A percentile compares a stretch with the other conserved stretches of the same genome.
Conservation (phyloP, 2,329 filamentous ascomycete genomes). For the Talaromyces sp. region DNA sequence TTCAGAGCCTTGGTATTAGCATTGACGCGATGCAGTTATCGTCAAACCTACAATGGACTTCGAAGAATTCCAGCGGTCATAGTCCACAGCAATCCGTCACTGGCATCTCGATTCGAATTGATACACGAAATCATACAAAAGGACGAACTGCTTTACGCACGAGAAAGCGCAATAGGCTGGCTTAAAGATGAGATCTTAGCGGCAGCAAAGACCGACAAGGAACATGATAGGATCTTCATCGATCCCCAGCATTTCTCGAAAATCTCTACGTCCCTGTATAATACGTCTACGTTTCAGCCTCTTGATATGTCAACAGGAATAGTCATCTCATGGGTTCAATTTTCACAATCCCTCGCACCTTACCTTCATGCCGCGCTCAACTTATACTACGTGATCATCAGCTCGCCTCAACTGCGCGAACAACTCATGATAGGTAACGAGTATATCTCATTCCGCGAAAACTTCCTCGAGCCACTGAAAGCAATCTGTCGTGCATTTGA, state of each 20-base stretch:
- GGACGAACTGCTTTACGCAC: constrained; percentile 52
- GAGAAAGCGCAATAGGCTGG: constrained; percentile 58
- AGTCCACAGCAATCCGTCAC: constrained; percentile 53
- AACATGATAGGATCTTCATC: constrained; percentile 30
- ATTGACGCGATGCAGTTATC: constrained; percentile 36
- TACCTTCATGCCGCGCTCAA: constrained; percentile 56
- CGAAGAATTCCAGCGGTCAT: constrained; percentile 34
- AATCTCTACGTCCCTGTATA: constrained; percentile 52
- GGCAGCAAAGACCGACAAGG: constrained; percentile 25
- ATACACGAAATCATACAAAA: constrained; percentile 55
- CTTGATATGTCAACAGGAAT: constrained; percentile 34
- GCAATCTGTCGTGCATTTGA: constrained; percentile 32
- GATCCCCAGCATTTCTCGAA: constrained; percentile 36
- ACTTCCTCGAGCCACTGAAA: constrained; percentile 34
- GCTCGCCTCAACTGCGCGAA: constrained; percentile 47
- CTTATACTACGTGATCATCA: constrained; percentile 56
- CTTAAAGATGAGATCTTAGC: constrained; percentile 57
- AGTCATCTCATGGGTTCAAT: constrained; percentile 46
- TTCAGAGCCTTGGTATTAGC: constrained; percentile 53
- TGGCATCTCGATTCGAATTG: constrained; percentile 50
- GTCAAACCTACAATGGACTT: constrained; percentile 36
- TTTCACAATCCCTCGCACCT: constrained; percentile 44
- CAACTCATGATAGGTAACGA: constrained; percentile 45
- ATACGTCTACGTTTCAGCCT: constrained; percentile 43
- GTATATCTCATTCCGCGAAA: constrained; percentile 30